phyloP scores from a whole-genome alignment of 306 rosid species.

The Erythrophleum fordii region DNA sequence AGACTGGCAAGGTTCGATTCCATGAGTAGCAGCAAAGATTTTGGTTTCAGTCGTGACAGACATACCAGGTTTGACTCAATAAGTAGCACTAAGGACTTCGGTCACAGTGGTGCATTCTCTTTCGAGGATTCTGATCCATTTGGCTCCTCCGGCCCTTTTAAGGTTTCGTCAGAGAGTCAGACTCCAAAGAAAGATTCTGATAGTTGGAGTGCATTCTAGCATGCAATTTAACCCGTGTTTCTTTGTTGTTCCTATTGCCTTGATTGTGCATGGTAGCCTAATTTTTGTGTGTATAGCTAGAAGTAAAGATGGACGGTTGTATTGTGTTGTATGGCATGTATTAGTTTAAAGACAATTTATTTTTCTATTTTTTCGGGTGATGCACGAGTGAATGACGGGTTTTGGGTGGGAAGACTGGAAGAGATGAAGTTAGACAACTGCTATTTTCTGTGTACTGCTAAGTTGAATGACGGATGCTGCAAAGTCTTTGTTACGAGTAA shows the following conservation, averaged over 20 bases:
- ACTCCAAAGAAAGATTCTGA: constrained; percentile 76
- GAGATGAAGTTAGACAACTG: constrained; percentile 22
- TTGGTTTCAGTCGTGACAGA: constrained; percentile 48
- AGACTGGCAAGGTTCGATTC: constrained; percentile 57
- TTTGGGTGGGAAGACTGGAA: background rate
- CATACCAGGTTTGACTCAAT: constrained; percentile 77
- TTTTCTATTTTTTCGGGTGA: background rate
- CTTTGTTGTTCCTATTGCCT: constrained; percentile 47
- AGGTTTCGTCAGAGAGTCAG: constrained; percentile 73
- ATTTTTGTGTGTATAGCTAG: constrained; percentile 73
- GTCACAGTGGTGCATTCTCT: constrained; percentile 62
- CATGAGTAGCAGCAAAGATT: constrained; percentile 61
- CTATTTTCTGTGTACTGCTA: constrained; percentile 41
- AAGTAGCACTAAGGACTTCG: constrained; percentile 64
- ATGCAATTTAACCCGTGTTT: constrained; percentile 23
- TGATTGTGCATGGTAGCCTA: constrained; percentile 55
- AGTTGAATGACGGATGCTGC: constrained; percentile 27
- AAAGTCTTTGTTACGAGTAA: background rate
- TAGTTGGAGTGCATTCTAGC: constrained; percentile 86
- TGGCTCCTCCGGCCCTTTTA: constrained; percentile 88
- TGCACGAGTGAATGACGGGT: constrained; percentile 26
- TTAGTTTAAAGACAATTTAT: constrained; percentile 40
- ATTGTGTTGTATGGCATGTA: constrained; percentile 53
- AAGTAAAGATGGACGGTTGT: constrained; percentile 46
- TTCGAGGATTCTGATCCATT: constrained; percentile 86